Conservation (phyloP, 805 yeast genomes). For the Metschnikowia henanensis region DNA sequence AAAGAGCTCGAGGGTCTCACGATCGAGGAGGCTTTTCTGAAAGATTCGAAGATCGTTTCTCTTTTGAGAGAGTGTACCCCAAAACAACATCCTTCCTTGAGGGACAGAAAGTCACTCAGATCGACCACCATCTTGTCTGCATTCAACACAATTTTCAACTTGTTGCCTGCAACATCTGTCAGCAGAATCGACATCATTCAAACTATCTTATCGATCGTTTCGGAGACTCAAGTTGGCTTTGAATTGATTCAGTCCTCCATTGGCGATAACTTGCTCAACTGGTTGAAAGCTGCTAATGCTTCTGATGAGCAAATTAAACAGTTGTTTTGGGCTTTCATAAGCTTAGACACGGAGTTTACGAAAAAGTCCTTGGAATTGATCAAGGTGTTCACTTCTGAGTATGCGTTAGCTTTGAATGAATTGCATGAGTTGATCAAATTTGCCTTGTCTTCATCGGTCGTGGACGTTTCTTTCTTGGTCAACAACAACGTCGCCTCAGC, state of each 20-base stretch:
- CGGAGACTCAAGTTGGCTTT: constrained; percentile 31
- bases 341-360: constrained; percentile 33
- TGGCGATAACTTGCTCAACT: constrained; percentile 35
- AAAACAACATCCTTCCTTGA: constrained; percentile 36
- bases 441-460: constrained; percentile 35
- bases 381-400: constrained; percentile 32
- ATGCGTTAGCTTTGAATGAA: constrained; percentile 25
- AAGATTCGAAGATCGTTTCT: constrained; percentile 27
- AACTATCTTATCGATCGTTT: constrained; percentile 32
- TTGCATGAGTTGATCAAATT: constrained; percentile 34
- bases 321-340: constrained; percentile 39
- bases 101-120: constrained; percentile 45
- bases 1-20: constrained; percentile 28
- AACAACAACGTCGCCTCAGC: constrained; percentile 41
- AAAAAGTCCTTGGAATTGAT: constrained; percentile 34
- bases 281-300: constrained; percentile 36
- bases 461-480: constrained; percentile 43
- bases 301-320: constrained; percentile 28
- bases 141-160: constrained; percentile 42
- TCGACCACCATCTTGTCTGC: constrained; percentile 41
- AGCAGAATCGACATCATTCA: constrained; percentile 32
- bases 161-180: constrained; percentile 34
- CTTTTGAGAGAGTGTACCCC: constrained; percentile 35
- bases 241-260: constrained; percentile 34
- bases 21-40: constrained; percentile 24